Conservation (phyloP, 805 yeast species). For the Yamadazyma nakazawae region DNA sequence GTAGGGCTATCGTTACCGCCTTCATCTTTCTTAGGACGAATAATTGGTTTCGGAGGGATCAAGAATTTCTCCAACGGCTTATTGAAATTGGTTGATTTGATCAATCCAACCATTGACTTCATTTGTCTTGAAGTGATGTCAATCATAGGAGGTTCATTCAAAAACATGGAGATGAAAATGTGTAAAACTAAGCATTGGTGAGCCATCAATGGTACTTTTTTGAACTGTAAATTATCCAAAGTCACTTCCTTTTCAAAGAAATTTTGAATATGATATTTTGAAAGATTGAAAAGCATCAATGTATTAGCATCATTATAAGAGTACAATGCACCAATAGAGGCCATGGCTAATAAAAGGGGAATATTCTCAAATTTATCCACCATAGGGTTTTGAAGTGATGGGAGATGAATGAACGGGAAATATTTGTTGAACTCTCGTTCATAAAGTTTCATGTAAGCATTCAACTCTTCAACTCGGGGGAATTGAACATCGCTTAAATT, state of each 20-base stretch:
- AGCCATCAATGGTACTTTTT: conserved; percentile 54
- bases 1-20: background rate
- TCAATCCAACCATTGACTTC: conserved; percentile 51
- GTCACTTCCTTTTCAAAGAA: conserved; percentile 54
- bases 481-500: conserved; percentile 57
- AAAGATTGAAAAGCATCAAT: conserved; percentile 61
- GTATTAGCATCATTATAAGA: conserved; percentile 79
- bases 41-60: conserved; percentile 35
- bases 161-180: conserved; percentile 54
- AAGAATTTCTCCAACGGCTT: conserved; percentile 46
- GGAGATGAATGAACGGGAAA: conserved; percentile 81
- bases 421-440: conserved; percentile 76
- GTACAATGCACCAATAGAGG: conserved; percentile 86
- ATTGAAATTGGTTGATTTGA: conserved; percentile 50
- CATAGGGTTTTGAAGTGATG: conserved; percentile 44
- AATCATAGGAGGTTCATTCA: conserved; percentile 50
- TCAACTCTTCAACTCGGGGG: conserved; percentile 74
- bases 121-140: conserved; percentile 52
- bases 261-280: conserved; percentile 63
- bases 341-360: conserved; percentile 75
- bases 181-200: conserved; percentile 56
- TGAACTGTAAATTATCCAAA: conserved; percentile 43
- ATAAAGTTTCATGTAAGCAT: conserved; percentile 70
- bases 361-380: conserved; percentile 45
- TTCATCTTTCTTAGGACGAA: background rate